Conservation (phyloP, 116 monocot species). For the Posidonia oceanica region DNA sequence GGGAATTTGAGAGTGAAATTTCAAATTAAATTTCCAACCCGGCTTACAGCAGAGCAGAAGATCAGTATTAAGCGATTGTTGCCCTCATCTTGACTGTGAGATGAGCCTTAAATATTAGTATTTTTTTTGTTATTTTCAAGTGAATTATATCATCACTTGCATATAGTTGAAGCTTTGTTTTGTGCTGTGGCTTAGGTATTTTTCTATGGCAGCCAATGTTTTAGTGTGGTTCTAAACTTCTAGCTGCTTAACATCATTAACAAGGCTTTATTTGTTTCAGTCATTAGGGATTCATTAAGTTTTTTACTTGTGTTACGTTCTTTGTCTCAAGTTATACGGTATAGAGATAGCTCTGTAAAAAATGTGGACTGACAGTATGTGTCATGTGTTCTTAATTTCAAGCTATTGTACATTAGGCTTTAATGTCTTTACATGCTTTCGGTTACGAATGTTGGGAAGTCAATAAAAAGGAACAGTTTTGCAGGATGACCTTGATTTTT, state of each 20-base stretch:
- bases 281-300: no score
- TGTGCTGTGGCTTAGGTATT: background rate
- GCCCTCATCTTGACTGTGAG: conserved; percentile 7
- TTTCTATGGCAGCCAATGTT: background rate
- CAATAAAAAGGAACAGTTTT: no score
- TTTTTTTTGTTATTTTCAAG: background rate
- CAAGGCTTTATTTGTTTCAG: background rate
- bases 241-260: background rate
- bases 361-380: no score
- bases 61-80: conserved; percentile 2
- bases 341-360: no score
- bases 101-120: background rate
- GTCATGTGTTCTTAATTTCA: no score
- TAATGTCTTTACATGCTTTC: no score
- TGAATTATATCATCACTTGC: background rate
- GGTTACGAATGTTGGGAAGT: no score
- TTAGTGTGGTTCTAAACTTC: no score
- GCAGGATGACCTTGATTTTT: no score
- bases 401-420: no score
- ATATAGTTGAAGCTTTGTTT: background rate
- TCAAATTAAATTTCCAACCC: conserved; percentile 28
- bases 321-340: no score
- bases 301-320: no score
- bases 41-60: conserved; percentile 15
- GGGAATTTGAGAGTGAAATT: conserved; percentile 37